Percentiles rank a stretch among this genome's conserved stretches.
phyloP scores from a whole-genome alignment of 1,139 yeast genomes.

The Candida sp. region DNA sequence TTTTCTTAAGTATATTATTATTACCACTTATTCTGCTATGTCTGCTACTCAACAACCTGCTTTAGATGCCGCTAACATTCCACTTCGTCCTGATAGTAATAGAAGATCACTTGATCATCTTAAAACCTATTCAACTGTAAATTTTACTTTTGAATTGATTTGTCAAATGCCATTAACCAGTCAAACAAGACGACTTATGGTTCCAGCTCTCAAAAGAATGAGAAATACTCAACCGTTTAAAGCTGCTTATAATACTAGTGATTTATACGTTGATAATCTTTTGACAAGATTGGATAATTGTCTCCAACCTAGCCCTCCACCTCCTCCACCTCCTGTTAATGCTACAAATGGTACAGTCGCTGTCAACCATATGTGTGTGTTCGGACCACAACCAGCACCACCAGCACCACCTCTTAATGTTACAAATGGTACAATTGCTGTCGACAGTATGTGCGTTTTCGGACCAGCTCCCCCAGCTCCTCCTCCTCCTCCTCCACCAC shows the following conservation, averaged over 20 bases:
- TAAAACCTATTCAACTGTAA: conserved; percentile 22
- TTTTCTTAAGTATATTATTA: no score
- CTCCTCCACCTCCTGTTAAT: no score
- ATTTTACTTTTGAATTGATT: conserved; percentile 14
- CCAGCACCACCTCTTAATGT: no score
- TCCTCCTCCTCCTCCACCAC: no score
- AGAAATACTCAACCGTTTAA: conserved; percentile 25
- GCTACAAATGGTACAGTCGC: no score
- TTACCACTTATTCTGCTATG: background rate
- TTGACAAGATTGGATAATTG: conserved; percentile 34
- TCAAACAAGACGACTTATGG: conserved; percentile 9
- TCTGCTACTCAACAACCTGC: background rate
- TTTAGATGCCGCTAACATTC: background rate
- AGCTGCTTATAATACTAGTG: conserved; percentile 21
- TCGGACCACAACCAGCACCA: no score
- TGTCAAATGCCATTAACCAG: conserved; percentile 18
- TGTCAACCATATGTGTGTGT: no score
- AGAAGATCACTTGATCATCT: conserved; percentile 13
- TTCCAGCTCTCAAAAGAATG: conserved; percentile 14
- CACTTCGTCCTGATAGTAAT: background rate
- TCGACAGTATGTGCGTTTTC: no score
- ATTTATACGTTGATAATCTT: conserved; percentile 25
- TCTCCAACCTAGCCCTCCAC: no score
- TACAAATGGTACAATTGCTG: no score
- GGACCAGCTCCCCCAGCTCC: no score